phyloP scores from a whole-genome alignment of 768 basidiomycete genomes.

The Fomitopsis pulvina region DNA sequence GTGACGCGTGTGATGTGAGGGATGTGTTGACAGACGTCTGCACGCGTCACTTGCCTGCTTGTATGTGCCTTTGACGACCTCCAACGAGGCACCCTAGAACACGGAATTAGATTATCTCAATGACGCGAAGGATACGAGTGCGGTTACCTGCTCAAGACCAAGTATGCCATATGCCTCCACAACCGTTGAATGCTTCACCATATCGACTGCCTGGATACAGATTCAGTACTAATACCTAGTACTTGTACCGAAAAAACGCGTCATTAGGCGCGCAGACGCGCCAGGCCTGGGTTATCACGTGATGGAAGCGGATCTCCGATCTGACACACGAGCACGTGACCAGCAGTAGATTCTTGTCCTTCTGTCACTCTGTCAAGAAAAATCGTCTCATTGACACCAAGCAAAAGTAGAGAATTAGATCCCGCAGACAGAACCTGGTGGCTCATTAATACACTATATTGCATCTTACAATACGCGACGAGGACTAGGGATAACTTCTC shows the following conservation, averaged over 20 bases:
- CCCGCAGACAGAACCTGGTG: neutral
- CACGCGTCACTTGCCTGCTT: conserved; percentile 44
- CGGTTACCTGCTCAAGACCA: conserved; percentile 46
- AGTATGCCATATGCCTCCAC: conserved; percentile 36
- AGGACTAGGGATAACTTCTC: neutral
- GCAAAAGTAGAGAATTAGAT: no score
- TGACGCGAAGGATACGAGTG: neutral
- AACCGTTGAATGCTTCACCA: conserved; percentile 31
- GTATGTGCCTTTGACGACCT: conserved; percentile 61
- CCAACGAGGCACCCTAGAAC: conserved; percentile 50
- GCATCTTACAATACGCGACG: neutral
- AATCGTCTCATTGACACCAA: no score
- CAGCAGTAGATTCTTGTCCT: no score
- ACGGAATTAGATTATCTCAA: neutral
- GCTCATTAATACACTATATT: neutral
- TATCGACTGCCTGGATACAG: conserved; percentile 9
- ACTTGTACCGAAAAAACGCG: conserved; percentile 4
- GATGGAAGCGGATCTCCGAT: no score
- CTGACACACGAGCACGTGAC: no score
- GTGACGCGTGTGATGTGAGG: neutral
- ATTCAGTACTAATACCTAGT: neutral
- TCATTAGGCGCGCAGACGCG: conserved; percentile 2
- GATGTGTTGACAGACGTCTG: neutral
- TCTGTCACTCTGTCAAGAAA: no score
- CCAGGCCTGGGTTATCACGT: no score